Evolutionary conservation across 495 filamentous ascomycete species (phyloP).

Genomic region (Podospora tetraspora): DNA sequence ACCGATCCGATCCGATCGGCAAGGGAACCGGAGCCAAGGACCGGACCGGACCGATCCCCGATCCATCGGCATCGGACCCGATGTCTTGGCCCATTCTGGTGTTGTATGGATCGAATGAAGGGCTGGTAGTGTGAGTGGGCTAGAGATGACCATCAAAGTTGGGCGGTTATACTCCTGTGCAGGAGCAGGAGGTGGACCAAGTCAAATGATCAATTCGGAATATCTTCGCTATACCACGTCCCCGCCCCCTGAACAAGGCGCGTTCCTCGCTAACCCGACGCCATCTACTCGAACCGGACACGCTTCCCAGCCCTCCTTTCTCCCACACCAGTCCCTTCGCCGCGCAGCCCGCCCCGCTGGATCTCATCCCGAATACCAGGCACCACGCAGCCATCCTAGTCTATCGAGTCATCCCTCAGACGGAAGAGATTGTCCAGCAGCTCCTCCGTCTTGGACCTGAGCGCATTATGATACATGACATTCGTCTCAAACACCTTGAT

Average conservation of each 20-base stretch:
- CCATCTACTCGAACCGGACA: not conserved
- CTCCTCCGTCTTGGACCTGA: conserved; percentile 66
- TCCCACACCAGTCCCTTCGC: not conserved
- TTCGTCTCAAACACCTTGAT: conserved; percentile 83
- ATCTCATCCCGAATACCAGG: not conserved
- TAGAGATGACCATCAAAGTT: not conserved
- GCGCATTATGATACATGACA: conserved; percentile 75
- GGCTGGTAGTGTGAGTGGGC: not conserved
- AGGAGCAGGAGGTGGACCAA: not conserved
- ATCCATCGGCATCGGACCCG: not conserved
- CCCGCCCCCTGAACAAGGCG: not conserved
- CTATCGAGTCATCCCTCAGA: conserved; percentile 65
- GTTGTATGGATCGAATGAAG: not conserved
- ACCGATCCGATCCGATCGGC: not conserved
- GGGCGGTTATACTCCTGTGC: too few species aligned
- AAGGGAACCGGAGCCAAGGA: not conserved
- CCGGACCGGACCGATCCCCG: not conserved
- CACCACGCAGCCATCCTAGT: conserved; percentile 40
- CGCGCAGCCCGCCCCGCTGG: not conserved
- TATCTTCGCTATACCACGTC: not conserved
- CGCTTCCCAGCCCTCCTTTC: not conserved
- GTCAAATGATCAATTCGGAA: not conserved
- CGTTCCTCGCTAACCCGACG: not conserved
- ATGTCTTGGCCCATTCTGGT: not conserved
- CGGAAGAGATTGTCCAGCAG: conserved; percentile 65